Evolutionary conservation across 2,329 filamentous ascomycete species (phyloP).

Genomic region (Colletotrichum eleusines): DNA sequence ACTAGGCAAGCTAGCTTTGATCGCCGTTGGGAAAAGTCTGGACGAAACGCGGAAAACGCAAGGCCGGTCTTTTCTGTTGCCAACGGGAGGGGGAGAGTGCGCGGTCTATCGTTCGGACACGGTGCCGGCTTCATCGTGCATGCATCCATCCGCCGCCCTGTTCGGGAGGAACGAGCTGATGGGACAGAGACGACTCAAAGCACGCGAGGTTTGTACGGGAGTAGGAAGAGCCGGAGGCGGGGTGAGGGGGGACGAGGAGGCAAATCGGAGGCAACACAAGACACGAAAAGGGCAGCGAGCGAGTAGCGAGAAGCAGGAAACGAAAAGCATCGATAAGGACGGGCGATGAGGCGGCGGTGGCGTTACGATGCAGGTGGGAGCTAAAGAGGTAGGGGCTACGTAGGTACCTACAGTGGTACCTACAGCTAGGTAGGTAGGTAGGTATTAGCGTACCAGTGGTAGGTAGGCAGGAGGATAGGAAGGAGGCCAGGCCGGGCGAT

Average conservation of each 20-base stretch:
- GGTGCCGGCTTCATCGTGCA: slow-evolving; percentile 17
- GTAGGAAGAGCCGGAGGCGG: not conserved
- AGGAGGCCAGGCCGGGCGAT: slow-evolving; percentile 4
- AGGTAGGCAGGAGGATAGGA: not conserved
- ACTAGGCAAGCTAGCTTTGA: not conserved
- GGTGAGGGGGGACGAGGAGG: not conserved
- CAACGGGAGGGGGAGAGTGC: not conserved
- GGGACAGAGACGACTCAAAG: slow-evolving; percentile 20
- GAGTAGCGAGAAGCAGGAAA: not conserved
- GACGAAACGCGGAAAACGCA: slow-evolving; percentile 39
- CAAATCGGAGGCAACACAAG: slow-evolving; percentile 23
- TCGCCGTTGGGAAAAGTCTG: slow-evolving; percentile 15
- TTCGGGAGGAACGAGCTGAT: slow-evolving; percentile 10
- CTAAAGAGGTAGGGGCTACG: not conserved
- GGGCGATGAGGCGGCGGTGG: slow-evolving; percentile 20
- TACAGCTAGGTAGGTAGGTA: not conserved
- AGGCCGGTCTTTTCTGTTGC: slow-evolving; percentile 29
- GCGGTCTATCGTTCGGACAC: slow-evolving; percentile 17
- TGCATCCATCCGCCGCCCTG: not conserved
- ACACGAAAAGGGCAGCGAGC: not conserved
- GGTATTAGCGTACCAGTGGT: too few relatives aligned
- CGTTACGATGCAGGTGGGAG: slow-evolving; percentile 10
- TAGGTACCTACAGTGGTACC: too few relatives aligned
- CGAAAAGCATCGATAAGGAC: slow-evolving; percentile 1
- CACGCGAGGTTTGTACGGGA: slow-evolving; percentile 3